Conservation (phyloP, 768 basidiomycete genomes). For the Phanerodontia chrysosporium region DNA sequence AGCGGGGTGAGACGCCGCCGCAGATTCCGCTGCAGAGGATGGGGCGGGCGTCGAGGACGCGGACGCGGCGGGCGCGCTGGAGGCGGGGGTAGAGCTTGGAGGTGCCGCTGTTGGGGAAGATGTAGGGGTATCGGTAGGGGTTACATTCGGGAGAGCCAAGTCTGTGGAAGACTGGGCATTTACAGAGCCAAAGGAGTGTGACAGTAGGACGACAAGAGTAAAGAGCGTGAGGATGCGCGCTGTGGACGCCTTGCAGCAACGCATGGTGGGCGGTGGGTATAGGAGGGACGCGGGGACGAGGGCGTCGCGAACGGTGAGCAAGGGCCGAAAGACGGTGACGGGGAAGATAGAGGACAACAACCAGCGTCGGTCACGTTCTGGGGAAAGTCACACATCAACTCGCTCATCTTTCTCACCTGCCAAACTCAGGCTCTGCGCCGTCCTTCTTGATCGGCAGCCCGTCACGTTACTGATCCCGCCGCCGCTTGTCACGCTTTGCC, state of each 20-base stretch:
- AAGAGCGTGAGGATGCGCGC: constrained; percentile 28
- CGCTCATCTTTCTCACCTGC: constrained; percentile 1
- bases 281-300: constrained; percentile 11
- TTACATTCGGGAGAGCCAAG: background rate
- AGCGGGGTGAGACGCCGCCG: background rate
- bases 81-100: background rate
- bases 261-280: constrained; percentile 20
- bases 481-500: background rate
- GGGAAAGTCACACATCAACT: background rate
- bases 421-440: background rate
- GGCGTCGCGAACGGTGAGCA: constrained; percentile 18
- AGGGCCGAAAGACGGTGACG: constrained; percentile 7
- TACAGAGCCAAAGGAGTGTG: constrained; percentile 24
- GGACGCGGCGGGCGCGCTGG: background rate
- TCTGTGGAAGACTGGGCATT: constrained; percentile 11
- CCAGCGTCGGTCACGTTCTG: background rate
- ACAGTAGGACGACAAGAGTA: constrained; percentile 27
- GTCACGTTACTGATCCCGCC: background rate
- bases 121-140: background rate
- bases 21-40: background rate
- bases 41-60: background rate
- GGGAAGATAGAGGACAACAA: constrained; percentile 4
- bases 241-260: constrained; percentile 23
- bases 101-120: background rate
- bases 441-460: too few species aligned